Conservation (phyloP, 2,329 filamentous ascomycete species). For the Cercospora beticola region DNA sequence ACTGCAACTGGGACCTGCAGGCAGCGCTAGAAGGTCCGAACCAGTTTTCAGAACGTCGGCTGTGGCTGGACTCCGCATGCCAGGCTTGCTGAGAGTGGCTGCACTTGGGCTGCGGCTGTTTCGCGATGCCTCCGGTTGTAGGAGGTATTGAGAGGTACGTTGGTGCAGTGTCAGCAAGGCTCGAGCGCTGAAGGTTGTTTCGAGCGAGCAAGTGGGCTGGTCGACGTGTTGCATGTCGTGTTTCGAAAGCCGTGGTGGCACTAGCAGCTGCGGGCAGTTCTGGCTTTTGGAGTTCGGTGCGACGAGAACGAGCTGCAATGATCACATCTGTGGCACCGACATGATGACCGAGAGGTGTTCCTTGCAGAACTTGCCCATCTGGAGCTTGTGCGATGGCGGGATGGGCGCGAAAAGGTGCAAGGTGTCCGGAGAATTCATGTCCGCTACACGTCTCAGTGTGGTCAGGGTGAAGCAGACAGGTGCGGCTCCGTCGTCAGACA, state of each 20-base stretch:
- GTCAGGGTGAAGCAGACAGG: background rate
- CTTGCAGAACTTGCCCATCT: background rate
- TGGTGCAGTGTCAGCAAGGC: background rate
- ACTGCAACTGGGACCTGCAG: background rate
- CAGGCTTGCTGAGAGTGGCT: background rate
- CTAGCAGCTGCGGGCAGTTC: background rate
- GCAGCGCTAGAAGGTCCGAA: background rate
- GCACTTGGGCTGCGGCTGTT: background rate
- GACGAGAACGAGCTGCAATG: background rate
- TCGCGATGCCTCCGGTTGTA: background rate
- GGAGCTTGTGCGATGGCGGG: background rate
- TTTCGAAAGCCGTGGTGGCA: constrained; percentile 10
- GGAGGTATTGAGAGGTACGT: background rate
- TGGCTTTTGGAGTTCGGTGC: background rate
- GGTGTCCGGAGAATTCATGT: background rate
- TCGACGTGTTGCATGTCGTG: constrained; percentile 9
- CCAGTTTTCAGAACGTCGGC: background rate
- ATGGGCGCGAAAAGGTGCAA: background rate
- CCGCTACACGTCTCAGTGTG: background rate
- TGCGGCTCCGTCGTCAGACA: background rate
- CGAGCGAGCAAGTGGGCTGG: background rate
- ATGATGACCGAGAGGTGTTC: background rate
- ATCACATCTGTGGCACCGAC: constrained; percentile 8
- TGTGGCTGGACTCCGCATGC: background rate
- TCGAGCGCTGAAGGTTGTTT: background rate